Conservation (phyloP, 164 flowering plant species). For the Pachysandra terminalis region DNA sequence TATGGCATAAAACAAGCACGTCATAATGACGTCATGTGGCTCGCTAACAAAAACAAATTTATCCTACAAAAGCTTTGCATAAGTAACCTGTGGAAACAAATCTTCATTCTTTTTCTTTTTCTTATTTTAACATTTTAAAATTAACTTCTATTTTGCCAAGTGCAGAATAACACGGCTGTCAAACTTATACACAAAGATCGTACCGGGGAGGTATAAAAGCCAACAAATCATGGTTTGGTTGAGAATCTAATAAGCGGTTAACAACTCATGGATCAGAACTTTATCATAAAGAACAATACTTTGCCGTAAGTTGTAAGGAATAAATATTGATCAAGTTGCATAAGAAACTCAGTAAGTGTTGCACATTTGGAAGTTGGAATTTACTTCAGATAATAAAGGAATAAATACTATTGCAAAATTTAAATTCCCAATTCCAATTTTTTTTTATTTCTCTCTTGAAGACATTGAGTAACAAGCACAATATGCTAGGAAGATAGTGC, state of each 20-base stretch:
- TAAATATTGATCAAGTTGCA: neutral
- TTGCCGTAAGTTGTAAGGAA: neutral
- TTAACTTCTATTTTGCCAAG: no score
- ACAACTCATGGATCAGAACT: neutral
- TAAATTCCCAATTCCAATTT: neutral
- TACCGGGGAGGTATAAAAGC: neutral
- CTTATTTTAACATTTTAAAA: no score
- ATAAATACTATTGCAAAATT: no score
- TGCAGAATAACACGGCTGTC: neutral
- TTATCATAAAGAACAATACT: neutral
- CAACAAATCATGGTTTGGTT: neutral
- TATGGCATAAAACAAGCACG: no score
- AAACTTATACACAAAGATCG: neutral
- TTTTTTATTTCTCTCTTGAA: no score
- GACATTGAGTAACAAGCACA: neutral
- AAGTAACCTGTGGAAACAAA: no score
- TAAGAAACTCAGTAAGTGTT: neutral
- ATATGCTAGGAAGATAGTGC: neutral
- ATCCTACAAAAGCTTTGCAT: no score
- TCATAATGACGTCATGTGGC: no score
- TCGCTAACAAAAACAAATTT: no score
- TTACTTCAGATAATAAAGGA: no score
- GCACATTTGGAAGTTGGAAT: neutral
- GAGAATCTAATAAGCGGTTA: neutral
- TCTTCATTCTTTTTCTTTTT: no score